A percentile compares a stretch with the other conserved stretches of the same genome.
phyloP scores from a whole-genome alignment of 306 rosid genomes.

The Crotalaria pallida region DNA sequence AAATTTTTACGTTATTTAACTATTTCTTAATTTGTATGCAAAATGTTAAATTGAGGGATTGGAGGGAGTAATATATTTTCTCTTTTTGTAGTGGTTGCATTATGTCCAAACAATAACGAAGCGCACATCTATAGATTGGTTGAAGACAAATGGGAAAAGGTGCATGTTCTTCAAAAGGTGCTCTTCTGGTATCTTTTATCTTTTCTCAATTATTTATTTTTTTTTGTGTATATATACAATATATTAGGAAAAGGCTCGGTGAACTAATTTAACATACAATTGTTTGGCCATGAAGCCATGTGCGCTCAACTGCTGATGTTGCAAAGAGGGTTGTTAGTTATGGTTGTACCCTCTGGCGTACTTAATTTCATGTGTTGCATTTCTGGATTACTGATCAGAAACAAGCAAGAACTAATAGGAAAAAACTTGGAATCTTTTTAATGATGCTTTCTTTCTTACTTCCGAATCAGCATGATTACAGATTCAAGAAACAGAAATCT shows the following conservation, averaged over 20 bases:
- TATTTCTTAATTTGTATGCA: no score
- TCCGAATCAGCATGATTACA: background rate
- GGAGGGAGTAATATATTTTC: constrained; percentile 5
- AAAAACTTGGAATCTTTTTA: background rate
- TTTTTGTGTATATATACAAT: background rate
- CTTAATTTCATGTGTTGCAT: background rate
- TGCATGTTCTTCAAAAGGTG: constrained; percentile 95
- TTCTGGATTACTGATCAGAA: background rate
- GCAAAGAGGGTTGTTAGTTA: background rate
- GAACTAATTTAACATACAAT: background rate
- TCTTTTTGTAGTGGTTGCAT: constrained; percentile 72
- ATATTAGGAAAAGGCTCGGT: no score
- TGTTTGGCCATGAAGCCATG: background rate
- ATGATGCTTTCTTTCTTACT: background rate
- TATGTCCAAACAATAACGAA: constrained; percentile 91
- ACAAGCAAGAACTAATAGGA: background rate
- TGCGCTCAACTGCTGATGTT: background rate
- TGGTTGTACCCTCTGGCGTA: background rate
- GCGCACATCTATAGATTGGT: constrained; percentile 71
- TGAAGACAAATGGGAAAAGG: constrained; percentile 93
- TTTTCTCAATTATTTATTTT: constrained; percentile 2
- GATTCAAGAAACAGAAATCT: background rate
- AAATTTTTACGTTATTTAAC: no score
- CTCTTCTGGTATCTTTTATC: background rate
- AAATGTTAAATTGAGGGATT: no score